Base-by-base conservation (phyloP, 225 moss, liverwort and hornwort species). In the Marchantia paleacea region DNA sequence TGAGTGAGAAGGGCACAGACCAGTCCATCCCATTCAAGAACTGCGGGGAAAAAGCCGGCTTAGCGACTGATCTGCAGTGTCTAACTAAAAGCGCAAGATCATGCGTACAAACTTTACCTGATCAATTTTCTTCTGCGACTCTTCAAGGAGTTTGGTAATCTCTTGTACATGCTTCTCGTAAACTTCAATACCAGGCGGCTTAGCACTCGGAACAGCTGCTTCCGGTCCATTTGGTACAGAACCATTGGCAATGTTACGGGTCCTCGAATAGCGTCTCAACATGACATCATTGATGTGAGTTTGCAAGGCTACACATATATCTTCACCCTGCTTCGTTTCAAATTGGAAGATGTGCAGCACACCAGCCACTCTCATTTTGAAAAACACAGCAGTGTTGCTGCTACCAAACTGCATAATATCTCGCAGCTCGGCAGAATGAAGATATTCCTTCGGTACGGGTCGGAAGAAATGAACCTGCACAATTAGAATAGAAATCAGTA, bases 341-440 rank as follows among this genome's bases (percentile, higher is more conserved):
- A 96, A 96, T 62, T 96, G 96, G 68, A 96, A 96, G 79, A 96
- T 96, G 75, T 96, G 96, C 79, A 96, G 88, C 68, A 96, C 96
- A 82, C 96, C 96, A 51, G 96, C 96, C 64, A 96, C 96, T 48
- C 96, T 88, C 96, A 96, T 96, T 85, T 96, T 96, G 85, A 96
- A 96, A 86, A 96, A 96, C 52, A 96, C 96, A 22, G 96, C 96
- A 47, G 96, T 96, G 57, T 96, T 96, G 83, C 96, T 96, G 84
- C 96, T 96, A 70, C 96, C 96, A 83, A 96, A 96, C 81, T 96
- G 96, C 96, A 96, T 96, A 58, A 96, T 96, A 73, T 96, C 96
- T 79, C 96, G 88, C 30, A 96, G 85, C 84, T 96, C 96, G 79
- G 92, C 96, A 79, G 96, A 96, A 78, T 96, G 96, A 6, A 96